Evolutionary conservation across 192 early-diverging fungal species (phyloP), one percentile per base, ranked within the genome.

Genomic region (Rhizophlyctis rosea): DNA sequence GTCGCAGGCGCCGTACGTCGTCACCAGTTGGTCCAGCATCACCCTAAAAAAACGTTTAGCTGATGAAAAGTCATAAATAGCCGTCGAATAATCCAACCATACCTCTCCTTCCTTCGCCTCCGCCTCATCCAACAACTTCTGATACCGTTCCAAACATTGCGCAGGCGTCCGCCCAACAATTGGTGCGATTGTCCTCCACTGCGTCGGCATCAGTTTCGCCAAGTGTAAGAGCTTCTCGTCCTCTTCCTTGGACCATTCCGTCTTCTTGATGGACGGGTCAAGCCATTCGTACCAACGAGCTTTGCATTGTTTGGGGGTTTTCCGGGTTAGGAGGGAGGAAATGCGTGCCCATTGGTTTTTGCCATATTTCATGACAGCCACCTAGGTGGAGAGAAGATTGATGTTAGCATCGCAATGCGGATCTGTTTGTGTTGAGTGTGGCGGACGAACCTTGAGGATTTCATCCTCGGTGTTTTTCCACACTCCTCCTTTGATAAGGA

Each of bases 381-480:
- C 96, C 81, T 94, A 50, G 27, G 50, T 29, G 58, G 9, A 18
- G 35, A 35, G 21, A 23, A 34, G 14, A 27, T 72, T n/a, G n/a
- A n/a, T 71, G n/a, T 71, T 4, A 34, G 44, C 18, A 28, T 13
- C 11, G 4, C 36, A 65, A 57, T 16, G 33, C 36, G 57, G 9
- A 35, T 25, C 32, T 54, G 2, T 14, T 29, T 13, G 3, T 24
- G 14, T 23, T 7, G 13, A 2, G 29, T 28, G 27, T 57, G 29
- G 13, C 27, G 25, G 23, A 57, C 44, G 33, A 24, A 74, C 76
- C 70, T 95, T 85, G 67, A 96, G 86, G 68, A 95, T 90, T 75
- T 96, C 93, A 84, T 98, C 96, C 80, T 99, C 96, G 30, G 95
- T 95, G 81, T 99, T 99, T 69, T 95, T 96, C 96, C 96, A 99